phyloP scores from a whole-genome alignment of 2,329 filamentous ascomycete genomes.

The Madurella fahalii region DNA sequence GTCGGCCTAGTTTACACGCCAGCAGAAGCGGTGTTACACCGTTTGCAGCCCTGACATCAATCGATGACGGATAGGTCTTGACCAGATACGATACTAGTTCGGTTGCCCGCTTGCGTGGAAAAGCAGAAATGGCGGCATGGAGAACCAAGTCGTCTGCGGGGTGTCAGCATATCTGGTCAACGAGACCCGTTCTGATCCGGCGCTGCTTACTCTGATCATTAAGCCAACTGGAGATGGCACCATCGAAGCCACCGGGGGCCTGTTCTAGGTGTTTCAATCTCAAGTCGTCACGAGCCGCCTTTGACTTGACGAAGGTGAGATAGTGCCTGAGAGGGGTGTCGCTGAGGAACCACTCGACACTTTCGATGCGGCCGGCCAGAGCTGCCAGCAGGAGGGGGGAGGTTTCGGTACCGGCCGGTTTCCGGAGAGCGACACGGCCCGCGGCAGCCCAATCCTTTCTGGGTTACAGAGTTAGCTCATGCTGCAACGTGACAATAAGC shows the following conservation, averaged over 20 bases:
- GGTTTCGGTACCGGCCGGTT: conserved; percentile 39
- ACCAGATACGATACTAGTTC: conserved; percentile 63
- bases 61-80: conserved; percentile 51
- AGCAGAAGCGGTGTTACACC: conserved; percentile 66
- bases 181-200: not conserved
- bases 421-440: conserved; percentile 45
- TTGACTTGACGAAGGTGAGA: conserved; percentile 59
- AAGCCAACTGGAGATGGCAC: conserved; percentile 60
- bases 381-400: conserved; percentile 61
- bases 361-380: conserved; percentile 54
- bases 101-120: conserved; percentile 38
- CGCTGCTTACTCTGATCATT: conserved; percentile 51
- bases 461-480: not conserved
- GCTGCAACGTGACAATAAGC: too few species aligned
- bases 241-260: conserved; percentile 59
- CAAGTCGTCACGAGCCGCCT: conserved; percentile 56
- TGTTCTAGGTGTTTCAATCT: conserved; percentile 59
- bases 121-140: conserved; percentile 58
- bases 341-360: conserved; percentile 73
- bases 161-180: conserved; percentile 16
- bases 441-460: conserved; percentile 68
- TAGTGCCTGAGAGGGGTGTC: conserved; percentile 66
- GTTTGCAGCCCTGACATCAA: conserved; percentile 57
- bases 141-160: conserved; percentile 56
- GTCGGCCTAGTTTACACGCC: conserved; percentile 55